A percentile compares a stretch with the other conserved stretches of the same genome.
phyloP scores from a whole-genome alignment of 2,329 filamentous ascomycete genomes.

The Gyromitra esculenta region DNA sequence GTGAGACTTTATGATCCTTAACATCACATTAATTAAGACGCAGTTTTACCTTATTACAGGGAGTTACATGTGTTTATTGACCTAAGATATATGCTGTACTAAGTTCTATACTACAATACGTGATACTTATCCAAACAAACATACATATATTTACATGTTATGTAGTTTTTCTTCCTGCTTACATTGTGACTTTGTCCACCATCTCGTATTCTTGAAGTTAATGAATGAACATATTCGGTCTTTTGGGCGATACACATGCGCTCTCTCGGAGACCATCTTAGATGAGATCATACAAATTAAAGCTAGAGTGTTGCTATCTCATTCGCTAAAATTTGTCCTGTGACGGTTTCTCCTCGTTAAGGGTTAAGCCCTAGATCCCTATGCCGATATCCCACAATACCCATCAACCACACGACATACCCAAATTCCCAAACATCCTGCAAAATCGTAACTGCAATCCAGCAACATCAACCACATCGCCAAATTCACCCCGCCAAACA shows the following conservation, averaged over 20 bases:
- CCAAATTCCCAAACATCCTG: not conserved
- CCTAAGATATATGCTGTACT: not conserved
- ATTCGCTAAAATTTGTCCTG: not conserved
- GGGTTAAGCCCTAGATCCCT: slow-evolving; percentile 26
- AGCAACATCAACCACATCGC: slow-evolving; percentile 15
- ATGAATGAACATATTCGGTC: not conserved
- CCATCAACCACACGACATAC: not conserved
- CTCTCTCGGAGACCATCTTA: not conserved
- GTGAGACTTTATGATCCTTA: not conserved
- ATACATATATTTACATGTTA: too few species aligned
- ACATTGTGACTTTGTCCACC: too few species aligned
- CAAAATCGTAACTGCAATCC: slow-evolving; percentile 11
- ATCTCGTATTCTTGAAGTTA: too few species aligned
- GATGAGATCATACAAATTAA: not conserved
- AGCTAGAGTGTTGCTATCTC: not conserved
- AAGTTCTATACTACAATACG: not conserved
- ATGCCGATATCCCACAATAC: slow-evolving; percentile 37
- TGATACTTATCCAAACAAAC: too few species aligned
- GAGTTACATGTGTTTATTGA: not conserved
- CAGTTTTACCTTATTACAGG: not conserved
- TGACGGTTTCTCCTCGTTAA: slow-evolving; percentile 19
- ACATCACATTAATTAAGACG: not conserved
- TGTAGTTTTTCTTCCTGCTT: too few species aligned
- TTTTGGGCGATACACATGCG: not conserved
- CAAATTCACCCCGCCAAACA: slow-evolving; percentile 28